Evolutionary conservation across 176 grass and related monocot genomes (phyloP).

Genomic region (Oryza rufipogon): DNA sequence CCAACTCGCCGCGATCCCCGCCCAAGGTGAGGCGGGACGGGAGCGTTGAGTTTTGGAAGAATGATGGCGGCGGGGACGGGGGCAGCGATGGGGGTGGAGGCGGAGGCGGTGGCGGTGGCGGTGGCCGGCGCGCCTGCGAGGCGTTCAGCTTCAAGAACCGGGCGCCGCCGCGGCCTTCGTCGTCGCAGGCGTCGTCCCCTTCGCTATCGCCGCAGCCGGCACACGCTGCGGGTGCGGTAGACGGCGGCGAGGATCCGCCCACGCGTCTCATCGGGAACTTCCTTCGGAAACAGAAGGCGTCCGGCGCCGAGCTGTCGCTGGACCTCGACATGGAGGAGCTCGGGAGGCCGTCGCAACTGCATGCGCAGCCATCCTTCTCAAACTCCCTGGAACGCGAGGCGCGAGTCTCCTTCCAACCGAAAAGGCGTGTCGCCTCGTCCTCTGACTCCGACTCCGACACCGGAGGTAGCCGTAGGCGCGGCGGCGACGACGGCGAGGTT

Average conservation of each 20-base stretch:
- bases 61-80: not conserved
- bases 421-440: constrained; percentile 13
- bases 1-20: constrained; percentile 38
- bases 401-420: constrained; percentile 58
- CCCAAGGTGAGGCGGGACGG: constrained; percentile 64
- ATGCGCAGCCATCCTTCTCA: constrained; percentile 40
- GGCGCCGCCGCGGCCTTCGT: not conserved
- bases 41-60: constrained; percentile 56
- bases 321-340: constrained; percentile 78
- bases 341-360: constrained; percentile 32
- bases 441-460: constrained; percentile 43
- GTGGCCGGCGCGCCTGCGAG: not conserved
- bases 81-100: not conserved
- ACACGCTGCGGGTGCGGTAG: constrained; percentile 2
- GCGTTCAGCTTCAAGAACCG: constrained; percentile 74
- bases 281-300: constrained; percentile 63
- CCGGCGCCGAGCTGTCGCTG: constrained; percentile 62
- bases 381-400: constrained; percentile 66
- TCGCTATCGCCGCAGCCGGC: constrained; percentile 23
- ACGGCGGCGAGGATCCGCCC: constrained; percentile 65
- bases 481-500: constrained; percentile 49
- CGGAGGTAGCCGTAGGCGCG: constrained; percentile 23
- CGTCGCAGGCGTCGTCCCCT: constrained; percentile 37
- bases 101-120: not conserved
- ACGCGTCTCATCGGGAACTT: constrained; percentile 81